Base-by-base conservation (phyloP, 1,284 basidiomycete genomes). In the Ceratorhiza oryzae-sativae region DNA sequence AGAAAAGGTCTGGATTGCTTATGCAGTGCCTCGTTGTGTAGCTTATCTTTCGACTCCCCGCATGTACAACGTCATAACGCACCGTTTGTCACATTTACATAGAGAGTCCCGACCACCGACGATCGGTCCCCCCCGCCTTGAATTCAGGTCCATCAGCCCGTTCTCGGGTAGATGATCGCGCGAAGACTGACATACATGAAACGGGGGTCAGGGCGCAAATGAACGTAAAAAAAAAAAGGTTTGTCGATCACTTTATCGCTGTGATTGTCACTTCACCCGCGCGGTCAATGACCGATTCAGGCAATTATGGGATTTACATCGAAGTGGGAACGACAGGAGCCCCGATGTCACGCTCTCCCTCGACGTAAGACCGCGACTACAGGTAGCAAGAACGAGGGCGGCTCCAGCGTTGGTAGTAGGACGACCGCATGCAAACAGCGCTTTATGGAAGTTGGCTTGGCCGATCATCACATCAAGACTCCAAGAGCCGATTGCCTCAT, bases 171-270 rank as follows among this genome's bases (percentile, higher is more conserved):
- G 32, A 56, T 56, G 30, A 56, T 10, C 18, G 10, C 18, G 32
- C 25, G 55, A 56, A 56, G 55, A 27, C 55, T 13, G 34, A 56
- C 55, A 34, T 36, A 56, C 55, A 9, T 56, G 55, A 56, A 56
- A 56, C 55, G 55, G 34, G 55, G 55, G 55, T 56, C 18, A 34
- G 34, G 55, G 55, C 20, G 18, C 1, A 23, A 20, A 5, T 56
- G 18, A 3, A 56, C 55, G 23, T 10, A 30, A 34, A 56, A 34
- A 34, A 30, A 3, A 8, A 23, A 20, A 25, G 6, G 48, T 25
- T 23, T 49, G 20, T 15, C 12, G 45, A 48, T 53, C 15, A 18
- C 18, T 53, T 27, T 30, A 9, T 48, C n/a, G 2, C 3, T 30
- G 27, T 53, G 51, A 53, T 30, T 27, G 5, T 23, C 6, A 27